Evolutionary conservation across 2,329 filamentous ascomycete genomes (phyloP), one percentile per base, ranked within the genome.

Genomic region (Nemania serpens): DNA sequence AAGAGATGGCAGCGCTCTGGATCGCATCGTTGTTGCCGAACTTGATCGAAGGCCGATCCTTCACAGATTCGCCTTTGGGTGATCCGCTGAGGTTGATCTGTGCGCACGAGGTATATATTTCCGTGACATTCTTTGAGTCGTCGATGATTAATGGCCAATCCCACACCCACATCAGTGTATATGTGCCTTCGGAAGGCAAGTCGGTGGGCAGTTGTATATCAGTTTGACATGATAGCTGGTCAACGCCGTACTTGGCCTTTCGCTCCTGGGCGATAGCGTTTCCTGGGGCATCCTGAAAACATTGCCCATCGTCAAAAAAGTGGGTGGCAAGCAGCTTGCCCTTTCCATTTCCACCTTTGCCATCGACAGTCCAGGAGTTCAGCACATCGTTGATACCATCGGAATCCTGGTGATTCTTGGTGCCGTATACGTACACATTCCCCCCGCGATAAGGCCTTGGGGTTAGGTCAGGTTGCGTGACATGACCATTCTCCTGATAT

Each of bases 141-240:
- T 70, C 69, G 69, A 78, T 76, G 71, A 86, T 79, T 13, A 85
- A 88, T 2, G 89, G 88, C 91, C 93, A 99, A 75, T 96, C 90
- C 95, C 95, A 98, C 47, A 97, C 89, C 94, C 94, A 98, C 81
- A 97, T 96, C 53, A 97, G 77, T 2, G 92, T 94, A 74, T 93
- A 91, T 29, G 83, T 82, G 33, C 87, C 84, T 46, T 87, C 86
- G 10, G 80, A 75, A n/a, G 82, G 75, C 48, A 86, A 79, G 68
- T 90, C 84, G 5, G 79, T 72, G 0, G 95, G 95, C 13, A 99
- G 79, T 70, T 88, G 82, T 49, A 97, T 79, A 71, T 95, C 88
- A 37, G 88, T 88, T 75, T 97, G 93, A 77, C 95, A 98, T 79
- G 83, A 88, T 52, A 93, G 80, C 69, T 89, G 85, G 47, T 77